phyloP scores from a whole-genome alignment of 2,329 filamentous ascomycete species.

The Sporothrix humicola region DNA sequence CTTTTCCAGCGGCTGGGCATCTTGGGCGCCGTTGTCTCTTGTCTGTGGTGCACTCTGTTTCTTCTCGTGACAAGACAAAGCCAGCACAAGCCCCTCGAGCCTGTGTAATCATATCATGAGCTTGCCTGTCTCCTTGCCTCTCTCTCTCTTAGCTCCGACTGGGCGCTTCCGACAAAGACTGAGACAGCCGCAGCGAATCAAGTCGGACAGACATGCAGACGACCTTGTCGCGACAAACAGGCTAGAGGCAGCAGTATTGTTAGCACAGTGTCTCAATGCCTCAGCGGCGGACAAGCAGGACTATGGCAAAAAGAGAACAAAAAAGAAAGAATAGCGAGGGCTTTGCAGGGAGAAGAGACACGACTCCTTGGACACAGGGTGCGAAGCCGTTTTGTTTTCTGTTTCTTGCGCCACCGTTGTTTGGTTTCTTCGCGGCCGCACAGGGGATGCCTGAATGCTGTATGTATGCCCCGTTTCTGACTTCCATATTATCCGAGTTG shows the following conservation, averaged over 20 bases:
- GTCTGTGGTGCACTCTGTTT: background rate
- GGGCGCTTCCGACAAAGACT: constrained; percentile 13
- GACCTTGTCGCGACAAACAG: constrained; percentile 15
- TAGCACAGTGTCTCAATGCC: background rate
- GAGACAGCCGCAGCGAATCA: constrained; percentile 18
- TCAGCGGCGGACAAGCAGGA: background rate
- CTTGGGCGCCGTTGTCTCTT: constrained; percentile 6
- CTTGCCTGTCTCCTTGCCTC: background rate
- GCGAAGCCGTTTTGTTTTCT: constrained; percentile 23
- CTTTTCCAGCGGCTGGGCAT: constrained; percentile 22
- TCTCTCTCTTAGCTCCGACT: background rate
- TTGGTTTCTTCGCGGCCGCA: constrained; percentile 18
- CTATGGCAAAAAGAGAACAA: background rate
- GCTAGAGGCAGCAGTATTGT: constrained; percentile 9
- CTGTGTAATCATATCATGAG: background rate
- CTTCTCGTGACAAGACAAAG: background rate
- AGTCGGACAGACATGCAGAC: background rate
- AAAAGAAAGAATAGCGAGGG: background rate
- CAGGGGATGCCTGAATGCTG: background rate
- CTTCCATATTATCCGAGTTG: constrained; percentile 14
- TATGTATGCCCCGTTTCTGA: background rate
- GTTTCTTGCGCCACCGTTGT: constrained; percentile 26
- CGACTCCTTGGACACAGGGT: background rate
- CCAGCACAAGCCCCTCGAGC: background rate
- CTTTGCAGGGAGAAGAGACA: background rate